A percentile compares a stretch with the other conserved stretches of the same genome.
phyloP scores from a whole-genome alignment of 2,329 filamentous ascomycete species.

The Pyricularia pennisetigena region DNA sequence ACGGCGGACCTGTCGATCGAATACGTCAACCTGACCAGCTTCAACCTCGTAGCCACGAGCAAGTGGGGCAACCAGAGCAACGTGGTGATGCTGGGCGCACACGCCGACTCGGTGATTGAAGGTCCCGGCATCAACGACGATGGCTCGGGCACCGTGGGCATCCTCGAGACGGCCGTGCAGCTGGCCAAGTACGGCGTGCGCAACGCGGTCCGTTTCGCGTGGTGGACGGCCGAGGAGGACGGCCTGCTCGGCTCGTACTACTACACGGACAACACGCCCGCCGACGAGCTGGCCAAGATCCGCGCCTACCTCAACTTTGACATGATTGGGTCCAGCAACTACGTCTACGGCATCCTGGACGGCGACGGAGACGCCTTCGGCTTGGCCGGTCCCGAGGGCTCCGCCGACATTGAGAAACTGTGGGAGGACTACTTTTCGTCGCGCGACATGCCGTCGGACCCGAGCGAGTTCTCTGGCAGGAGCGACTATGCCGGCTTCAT shows the following conservation, averaged over 20 bases:
- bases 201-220: slow-evolving; percentile 46
- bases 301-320: slow-evolving; percentile 47
- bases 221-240: slow-evolving; percentile 47
- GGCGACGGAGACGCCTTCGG: slow-evolving; percentile 46
- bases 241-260: slow-evolving; percentile 50
- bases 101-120: slow-evolving; percentile 49
- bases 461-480: slow-evolving; percentile 45
- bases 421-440: slow-evolving; percentile 37
- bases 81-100: slow-evolving; percentile 47
- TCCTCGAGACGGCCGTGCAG: slow-evolving; percentile 49
- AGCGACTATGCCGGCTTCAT: slow-evolving; percentile 62
- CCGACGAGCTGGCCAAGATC: slow-evolving; percentile 37
- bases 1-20: slow-evolving; percentile 16
- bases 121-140: slow-evolving; percentile 61
- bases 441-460: slow-evolving; percentile 26
- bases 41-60: slow-evolving; percentile 52
- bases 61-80: slow-evolving; percentile 48
- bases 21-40: slow-evolving; percentile 15
- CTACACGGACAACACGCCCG: slow-evolving; percentile 33
- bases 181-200: slow-evolving; percentile 47
- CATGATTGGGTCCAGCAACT: slow-evolving; percentile 43
- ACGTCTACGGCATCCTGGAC: slow-evolving; percentile 26
- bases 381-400: slow-evolving; percentile 41
- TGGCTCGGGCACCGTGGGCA: slow-evolving; percentile 46
- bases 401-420: slow-evolving; percentile 40